Evolutionary conservation across 2,329 filamentous ascomycete genomes (phyloP), one percentile per base, ranked within the genome.

Genomic region (Dactylonectria estremocensis): DNA sequence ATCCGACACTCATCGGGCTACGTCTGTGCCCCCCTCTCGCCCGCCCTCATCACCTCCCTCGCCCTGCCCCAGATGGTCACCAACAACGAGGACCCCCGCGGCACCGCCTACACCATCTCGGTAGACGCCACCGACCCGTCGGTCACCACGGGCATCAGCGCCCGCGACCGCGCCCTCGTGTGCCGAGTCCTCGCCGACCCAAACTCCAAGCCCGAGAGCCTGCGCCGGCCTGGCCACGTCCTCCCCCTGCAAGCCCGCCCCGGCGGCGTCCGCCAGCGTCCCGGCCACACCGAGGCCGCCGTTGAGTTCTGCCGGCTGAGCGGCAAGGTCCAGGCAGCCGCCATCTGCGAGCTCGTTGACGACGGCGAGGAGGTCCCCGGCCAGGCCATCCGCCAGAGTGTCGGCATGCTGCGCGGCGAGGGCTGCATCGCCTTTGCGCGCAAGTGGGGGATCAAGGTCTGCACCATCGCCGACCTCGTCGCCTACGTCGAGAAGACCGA

Each of bases 331-430:
- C 87, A 88, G 57, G 95, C 92, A 1, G 94, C 90, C 43, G 95
- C 94, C 24, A 98, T 98, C 77, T 94, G 93, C 75, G 96, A 99
- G 85, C 83, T 99, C 69, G 94, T 99, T 50, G 93, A 95, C 71
- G 95, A 97, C 74, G 95, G 95, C 1, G 89, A 89, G 70, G 89
- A 91, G 80, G 87, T 94, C 3, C 83, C 85, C 13, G 95, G 94
- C 0, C 86, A 87, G 76, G 88, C 94, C 1, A 84, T 93, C 76
- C 85, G 91, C 72, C 80, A 81, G 11, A 90, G 88, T 20, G 89
- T 91, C n/a, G 94, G 92, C 28, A 99, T 99, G 96, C 91, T 98
- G 90, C 85, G 95, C 73, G 90, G 94, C 70, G 94, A 97, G 83
- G 93, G 90, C 43, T 98, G 95, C 83, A 85, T 99, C 77, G 88